A percentile compares a stretch with the other conserved stretches of the same genome.
Conservation (phyloP, 1,284 basidiomycete genomes). For the Ceratobasidium sp. region DNA sequence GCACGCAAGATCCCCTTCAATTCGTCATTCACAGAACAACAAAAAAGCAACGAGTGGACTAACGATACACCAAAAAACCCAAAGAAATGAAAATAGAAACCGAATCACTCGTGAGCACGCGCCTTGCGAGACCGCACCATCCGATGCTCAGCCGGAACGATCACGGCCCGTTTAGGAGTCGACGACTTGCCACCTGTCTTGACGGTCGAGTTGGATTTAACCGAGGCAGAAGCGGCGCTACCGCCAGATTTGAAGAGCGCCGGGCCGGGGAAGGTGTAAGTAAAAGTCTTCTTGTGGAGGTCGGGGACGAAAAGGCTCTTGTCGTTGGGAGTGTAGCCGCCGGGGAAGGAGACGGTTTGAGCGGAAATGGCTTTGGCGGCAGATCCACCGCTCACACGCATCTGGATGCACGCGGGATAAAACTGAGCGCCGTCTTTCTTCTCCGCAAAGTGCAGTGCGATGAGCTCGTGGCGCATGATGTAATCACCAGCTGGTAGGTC, state of each 20-base stretch:
- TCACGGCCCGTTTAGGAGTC: slow-evolving; percentile 19
- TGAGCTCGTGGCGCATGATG: slow-evolving; percentile 78
- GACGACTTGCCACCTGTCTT: slow-evolving; percentile 2
- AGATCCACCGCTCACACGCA: slow-evolving; percentile 65
- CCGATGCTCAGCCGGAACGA: slow-evolving; percentile 25
- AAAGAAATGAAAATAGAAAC: slow-evolving; percentile 5
- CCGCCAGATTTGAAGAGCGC: slow-evolving; percentile 22
- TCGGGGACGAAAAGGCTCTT: slow-evolving; percentile 41
- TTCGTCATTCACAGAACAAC: slow-evolving; percentile 39
- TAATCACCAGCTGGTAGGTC: slow-evolving; percentile 73
- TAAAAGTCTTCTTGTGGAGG: slow-evolving; percentile 32
- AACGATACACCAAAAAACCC: slow-evolving; percentile 14
- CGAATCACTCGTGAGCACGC: neutral
- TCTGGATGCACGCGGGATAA: slow-evolving; percentile 76
- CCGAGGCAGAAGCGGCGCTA: slow-evolving; percentile 10
- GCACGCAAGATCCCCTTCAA: slow-evolving; percentile 12
- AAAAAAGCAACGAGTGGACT: slow-evolving; percentile 1
- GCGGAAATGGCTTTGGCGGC: slow-evolving; percentile 17
- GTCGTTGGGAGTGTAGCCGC: slow-evolving; percentile 49
- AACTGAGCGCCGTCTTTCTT: slow-evolving; percentile 72
- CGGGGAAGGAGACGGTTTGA: slow-evolving; percentile 49
- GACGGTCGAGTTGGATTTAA: neutral
- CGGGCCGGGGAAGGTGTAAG: slow-evolving; percentile 48
- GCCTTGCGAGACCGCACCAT: slow-evolving; percentile 18
- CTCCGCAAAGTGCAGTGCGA: slow-evolving; percentile 73